Conservation (phyloP, 805 yeast species). For the Gaillardinia entomophila region DNA sequence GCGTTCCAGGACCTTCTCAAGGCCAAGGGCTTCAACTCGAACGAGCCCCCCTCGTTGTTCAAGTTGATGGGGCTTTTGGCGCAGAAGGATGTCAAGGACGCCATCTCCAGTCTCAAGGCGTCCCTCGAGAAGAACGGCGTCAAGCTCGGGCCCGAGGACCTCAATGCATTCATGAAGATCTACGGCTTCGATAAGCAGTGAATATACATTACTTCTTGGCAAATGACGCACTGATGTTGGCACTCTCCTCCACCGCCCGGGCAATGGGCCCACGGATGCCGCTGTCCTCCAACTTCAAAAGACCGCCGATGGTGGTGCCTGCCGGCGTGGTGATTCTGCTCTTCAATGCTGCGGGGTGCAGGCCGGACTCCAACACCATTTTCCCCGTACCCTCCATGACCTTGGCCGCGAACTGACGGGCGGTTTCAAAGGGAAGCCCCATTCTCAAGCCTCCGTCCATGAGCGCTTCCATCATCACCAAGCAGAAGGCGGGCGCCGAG, state of each 20-base stretch:
- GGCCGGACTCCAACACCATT: constrained; percentile 77
- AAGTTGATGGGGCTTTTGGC: constrained; percentile 32
- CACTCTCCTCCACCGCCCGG: constrained; percentile 86
- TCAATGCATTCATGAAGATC: constrained; percentile 22
- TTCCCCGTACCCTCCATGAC: constrained; percentile 91
- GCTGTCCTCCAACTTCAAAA: constrained; percentile 85
- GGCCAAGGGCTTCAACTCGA: constrained; percentile 26
- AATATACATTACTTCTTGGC: constrained; percentile 24
- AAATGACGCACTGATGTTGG: constrained; percentile 63
- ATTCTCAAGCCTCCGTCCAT: constrained; percentile 91
- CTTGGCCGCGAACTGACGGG: constrained; percentile 83
- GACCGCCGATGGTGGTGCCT: constrained; percentile 95
- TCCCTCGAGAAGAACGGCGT: constrained; percentile 28
- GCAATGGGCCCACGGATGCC: constrained; percentile 86
- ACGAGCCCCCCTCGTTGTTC: constrained; percentile 26
- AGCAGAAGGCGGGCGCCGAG: constrained; percentile 92
- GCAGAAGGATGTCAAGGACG: constrained; percentile 29
- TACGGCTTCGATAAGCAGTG: constrained; percentile 7
- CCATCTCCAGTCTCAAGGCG: constrained; percentile 20
- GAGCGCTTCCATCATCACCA: constrained; percentile 83
- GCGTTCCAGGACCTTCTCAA: constrained; percentile 26
- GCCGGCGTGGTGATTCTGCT: constrained; percentile 94
- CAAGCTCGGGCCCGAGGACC: constrained; percentile 25
- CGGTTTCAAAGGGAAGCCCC: constrained; percentile 86
- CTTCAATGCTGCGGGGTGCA: constrained; percentile 84